Percentiles rank a stretch among this genome's conserved stretches.
These are phyloP conservation scores for Acanthamoeba polyphaga DNA, from an alignment of 208 protist species.

Conservation along the genomic window DNA sequence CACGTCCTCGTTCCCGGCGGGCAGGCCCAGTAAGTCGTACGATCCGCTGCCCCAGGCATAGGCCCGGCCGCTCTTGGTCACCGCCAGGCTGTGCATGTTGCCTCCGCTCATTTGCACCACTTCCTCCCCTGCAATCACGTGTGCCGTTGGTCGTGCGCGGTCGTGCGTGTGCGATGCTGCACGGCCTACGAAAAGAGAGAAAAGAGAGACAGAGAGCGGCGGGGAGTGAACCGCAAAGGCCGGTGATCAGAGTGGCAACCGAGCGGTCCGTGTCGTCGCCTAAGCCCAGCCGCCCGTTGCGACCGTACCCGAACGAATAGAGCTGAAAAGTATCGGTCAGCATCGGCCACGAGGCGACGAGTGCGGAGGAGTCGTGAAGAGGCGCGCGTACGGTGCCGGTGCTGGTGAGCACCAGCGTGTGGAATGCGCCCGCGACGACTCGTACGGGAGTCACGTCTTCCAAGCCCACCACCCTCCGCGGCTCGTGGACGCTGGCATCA, in stretches of 20 bases:
- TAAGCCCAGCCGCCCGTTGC: not conserved
- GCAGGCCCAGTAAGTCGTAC: not conserved
- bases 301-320: not conserved
- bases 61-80: not conserved
- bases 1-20: not conserved
- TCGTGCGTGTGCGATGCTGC: too few relatives aligned
- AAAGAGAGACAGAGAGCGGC: too few relatives aligned
- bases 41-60: not conserved
- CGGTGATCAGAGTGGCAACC: not conserved
- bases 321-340: not conserved
- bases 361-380: too few relatives aligned
- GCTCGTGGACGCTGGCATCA: not conserved
- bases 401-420: not conserved
- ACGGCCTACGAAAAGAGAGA: too few relatives aligned
- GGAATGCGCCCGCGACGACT: not conserved
- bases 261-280: not conserved
- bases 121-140: not conserved
- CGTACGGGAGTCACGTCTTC: not conserved
- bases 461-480: not conserved
- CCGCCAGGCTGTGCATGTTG: not conserved
- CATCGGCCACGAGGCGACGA: too few relatives aligned
- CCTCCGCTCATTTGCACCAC: not conserved
- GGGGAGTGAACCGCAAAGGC: too few relatives aligned
- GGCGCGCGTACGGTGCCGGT: not conserved
- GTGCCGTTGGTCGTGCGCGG: not conserved